Percentiles rank a stretch among this genome's conserved stretches.
phyloP scores from a whole-genome alignment of 805 yeast genomes.

The Saccharomycopsis synnaedendra region DNA sequence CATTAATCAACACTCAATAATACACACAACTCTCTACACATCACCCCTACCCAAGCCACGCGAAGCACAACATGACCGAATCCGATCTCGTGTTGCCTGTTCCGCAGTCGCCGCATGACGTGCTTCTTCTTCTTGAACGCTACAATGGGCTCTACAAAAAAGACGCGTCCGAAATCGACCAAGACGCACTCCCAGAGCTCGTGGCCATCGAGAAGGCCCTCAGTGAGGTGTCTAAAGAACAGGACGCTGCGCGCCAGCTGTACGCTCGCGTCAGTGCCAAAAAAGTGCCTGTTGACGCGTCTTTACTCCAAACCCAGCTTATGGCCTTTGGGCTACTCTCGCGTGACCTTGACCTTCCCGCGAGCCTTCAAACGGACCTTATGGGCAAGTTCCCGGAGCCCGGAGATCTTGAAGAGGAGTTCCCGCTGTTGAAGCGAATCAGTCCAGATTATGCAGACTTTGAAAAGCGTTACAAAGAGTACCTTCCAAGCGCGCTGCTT shows the following conservation, averaged over 20 bases:
- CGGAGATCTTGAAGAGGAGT: neutral
- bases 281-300: too few species aligned
- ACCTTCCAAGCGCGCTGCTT: conserved; percentile 6
- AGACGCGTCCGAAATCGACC: neutral
- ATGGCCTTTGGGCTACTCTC: conserved; percentile 54
- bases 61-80: too few species aligned
- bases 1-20: too few species aligned
- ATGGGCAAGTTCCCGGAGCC: conserved; percentile 8
- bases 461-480: conserved; percentile 13
- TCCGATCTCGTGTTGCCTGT: too few species aligned
- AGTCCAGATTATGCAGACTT: conserved; percentile 15
- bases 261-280: too few species aligned
- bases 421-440: conserved; percentile 18
- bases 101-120: conserved; percentile 9
- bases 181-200: conserved; percentile 24
- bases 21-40: too few species aligned
- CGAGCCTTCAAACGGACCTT: conserved; percentile 31
- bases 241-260: conserved; percentile 20
- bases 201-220: conserved; percentile 33
- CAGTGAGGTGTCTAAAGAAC: conserved; percentile 24
- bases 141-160: conserved; percentile 20
- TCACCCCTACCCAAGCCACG: too few species aligned
- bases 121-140: conserved; percentile 20
- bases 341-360: conserved; percentile 55
- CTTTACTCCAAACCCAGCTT: conserved; percentile 44